These are phyloP conservation scores for Kluyveromyces aestuarii DNA, from an alignment of 805 yeast species.

Conservation along the genomic window DNA sequence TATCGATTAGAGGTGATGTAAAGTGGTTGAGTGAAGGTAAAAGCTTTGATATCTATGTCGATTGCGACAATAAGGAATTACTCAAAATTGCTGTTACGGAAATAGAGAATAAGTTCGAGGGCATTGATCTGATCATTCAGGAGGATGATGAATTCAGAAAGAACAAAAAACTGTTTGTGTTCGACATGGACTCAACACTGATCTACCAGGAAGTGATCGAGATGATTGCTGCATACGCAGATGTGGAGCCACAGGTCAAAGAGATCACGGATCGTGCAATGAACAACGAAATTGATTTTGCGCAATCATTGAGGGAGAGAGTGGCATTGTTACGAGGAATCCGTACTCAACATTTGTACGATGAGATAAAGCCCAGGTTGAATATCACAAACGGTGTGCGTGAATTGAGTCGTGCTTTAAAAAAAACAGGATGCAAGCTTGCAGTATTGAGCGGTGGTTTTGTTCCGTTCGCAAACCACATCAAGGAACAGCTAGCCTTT, in stretches of 20 bases:
- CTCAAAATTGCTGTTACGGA: neutral
- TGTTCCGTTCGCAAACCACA: slow-evolving; percentile 72
- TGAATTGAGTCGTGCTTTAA: slow-evolving; percentile 58
- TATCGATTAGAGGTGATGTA: neutral
- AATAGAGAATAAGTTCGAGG: slow-evolving; percentile 1
- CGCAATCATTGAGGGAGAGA: slow-evolving; percentile 65
- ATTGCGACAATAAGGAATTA: neutral
- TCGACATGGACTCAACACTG: slow-evolving; percentile 97
- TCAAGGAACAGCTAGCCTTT: slow-evolving; percentile 56
- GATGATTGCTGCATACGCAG: slow-evolving; percentile 88
- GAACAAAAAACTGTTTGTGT: slow-evolving; percentile 54
- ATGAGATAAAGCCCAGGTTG: slow-evolving; percentile 60
- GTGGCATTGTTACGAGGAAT: slow-evolving; percentile 79
- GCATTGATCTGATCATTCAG: slow-evolving; percentile 19
- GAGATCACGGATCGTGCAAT: slow-evolving; percentile 87
- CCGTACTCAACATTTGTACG: slow-evolving; percentile 63
- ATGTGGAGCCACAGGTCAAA: slow-evolving; percentile 79
- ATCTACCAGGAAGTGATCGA: slow-evolving; percentile 96
- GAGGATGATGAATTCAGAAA: slow-evolving; percentile 15
- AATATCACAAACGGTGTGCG: slow-evolving; percentile 77
- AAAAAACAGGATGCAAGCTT: slow-evolving; percentile 50
- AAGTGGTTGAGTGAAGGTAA: slow-evolving; percentile 1
- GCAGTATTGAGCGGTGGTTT: slow-evolving; percentile 96
- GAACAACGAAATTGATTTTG: slow-evolving; percentile 94
- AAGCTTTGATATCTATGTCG: slow-evolving; percentile 9